These are phyloP conservation scores for Fremontodendron californicum DNA, from an alignment of 345 rosid species.

Conservation along the genomic window DNA sequence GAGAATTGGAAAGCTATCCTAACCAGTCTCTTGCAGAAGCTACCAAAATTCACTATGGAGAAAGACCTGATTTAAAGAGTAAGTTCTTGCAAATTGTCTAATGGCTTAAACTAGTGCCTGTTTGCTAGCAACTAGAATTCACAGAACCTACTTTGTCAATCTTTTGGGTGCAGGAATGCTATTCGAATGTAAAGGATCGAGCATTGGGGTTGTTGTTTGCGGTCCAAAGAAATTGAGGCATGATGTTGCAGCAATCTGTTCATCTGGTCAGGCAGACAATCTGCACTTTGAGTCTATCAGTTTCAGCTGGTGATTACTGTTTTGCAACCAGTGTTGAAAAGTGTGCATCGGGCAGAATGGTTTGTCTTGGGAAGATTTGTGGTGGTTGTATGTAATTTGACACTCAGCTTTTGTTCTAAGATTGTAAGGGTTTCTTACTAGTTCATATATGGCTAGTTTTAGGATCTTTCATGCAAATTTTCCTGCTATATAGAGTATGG, in stretches of 20 bases:
- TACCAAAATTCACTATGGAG: constrained; percentile 40
- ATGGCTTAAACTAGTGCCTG: neutral
- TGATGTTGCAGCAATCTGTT: constrained; percentile 56
- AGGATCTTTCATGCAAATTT: neutral
- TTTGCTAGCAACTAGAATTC: too few relatives aligned
- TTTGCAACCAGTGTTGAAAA: neutral
- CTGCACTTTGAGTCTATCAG: constrained; percentile 58
- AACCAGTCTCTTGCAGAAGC: constrained; percentile 41
- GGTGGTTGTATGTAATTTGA: neutral
- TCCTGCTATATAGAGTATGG: neutral
- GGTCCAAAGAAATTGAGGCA: constrained; percentile 60
- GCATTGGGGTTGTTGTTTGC: constrained; percentile 47
- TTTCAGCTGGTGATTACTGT: constrained; percentile 48
- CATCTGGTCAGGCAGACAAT: constrained; percentile 44
- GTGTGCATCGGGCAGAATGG: neutral
- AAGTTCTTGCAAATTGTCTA: constrained; percentile 17
- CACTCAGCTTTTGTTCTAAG: too few relatives aligned
- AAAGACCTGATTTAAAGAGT: constrained; percentile 70
- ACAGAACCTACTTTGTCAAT: too few relatives aligned
- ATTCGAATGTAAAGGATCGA: constrained; percentile 41
- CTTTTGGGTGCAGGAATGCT: constrained; percentile 31
- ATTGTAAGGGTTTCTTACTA: neutral
- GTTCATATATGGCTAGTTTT: neutral
- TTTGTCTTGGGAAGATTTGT: neutral
- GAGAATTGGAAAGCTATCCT: constrained; percentile 60